Evolutionary conservation across 2,329 filamentous ascomycete genomes (phyloP).

Genomic region (Niveomyces coronatus): DNA sequence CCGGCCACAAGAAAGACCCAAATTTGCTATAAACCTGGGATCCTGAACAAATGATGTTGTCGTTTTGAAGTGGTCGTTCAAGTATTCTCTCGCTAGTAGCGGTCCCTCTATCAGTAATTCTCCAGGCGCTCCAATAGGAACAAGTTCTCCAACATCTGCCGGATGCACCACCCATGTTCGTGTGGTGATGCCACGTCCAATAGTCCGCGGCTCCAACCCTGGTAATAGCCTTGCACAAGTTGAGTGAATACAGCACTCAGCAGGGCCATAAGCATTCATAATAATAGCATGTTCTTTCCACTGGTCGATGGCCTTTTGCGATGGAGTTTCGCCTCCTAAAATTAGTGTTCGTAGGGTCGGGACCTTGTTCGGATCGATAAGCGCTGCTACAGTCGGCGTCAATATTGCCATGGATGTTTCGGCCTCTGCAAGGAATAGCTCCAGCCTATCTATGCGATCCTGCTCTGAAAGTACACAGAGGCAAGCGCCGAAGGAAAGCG

Average conservation of each 20-base stretch:
- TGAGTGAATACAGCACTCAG: conserved; percentile 2
- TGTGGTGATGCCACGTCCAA: conserved; percentile 7
- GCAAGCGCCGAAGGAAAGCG: conserved; percentile 6
- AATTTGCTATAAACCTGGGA: background rate
- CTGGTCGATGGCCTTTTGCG: background rate
- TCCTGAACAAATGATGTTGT: conserved; percentile 15
- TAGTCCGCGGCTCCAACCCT: conserved; percentile 1
- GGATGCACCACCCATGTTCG: conserved; percentile 7
- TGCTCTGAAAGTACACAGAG: conserved; percentile 10
- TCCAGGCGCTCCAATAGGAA: conserved; percentile 11
- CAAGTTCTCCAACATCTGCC: conserved; percentile 6
- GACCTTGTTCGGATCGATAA: no score
- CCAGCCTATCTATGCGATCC: conserved; percentile 6
- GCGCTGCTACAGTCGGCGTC: conserved; percentile 4
- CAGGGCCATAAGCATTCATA: conserved; percentile 7
- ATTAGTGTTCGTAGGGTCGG: no score
- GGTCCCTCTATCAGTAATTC: conserved; percentile 14
- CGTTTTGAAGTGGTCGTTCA: conserved; percentile 10
- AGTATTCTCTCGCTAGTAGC: conserved; percentile 12
- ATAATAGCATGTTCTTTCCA: conserved; percentile 2
- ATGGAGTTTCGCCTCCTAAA: no score
- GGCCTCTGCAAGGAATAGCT: conserved; percentile 8
- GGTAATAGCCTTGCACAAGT: background rate
- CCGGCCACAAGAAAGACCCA: background rate
- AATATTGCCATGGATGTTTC: conserved; percentile 7